These are phyloP conservation scores for Crucihimalaya himalaica DNA, from an alignment of 345 rosid species.

Conservation along the genomic window DNA sequence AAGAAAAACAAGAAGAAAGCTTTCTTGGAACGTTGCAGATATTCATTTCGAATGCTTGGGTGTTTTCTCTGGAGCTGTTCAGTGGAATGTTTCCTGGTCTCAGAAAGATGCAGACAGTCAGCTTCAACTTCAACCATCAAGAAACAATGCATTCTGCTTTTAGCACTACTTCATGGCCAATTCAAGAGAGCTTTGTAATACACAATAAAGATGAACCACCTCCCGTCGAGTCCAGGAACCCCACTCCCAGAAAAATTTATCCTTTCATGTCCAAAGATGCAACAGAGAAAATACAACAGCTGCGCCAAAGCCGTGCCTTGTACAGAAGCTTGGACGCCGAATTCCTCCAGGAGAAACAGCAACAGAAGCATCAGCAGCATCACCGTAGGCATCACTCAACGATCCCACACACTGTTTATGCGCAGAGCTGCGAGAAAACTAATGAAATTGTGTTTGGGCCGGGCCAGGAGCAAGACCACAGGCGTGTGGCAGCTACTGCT, in stretches of 20 bases:
- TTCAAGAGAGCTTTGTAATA: conserved; percentile 83
- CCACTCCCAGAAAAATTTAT: conserved; percentile 79
- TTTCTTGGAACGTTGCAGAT: conserved; percentile 63
- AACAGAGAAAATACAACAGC: conserved; percentile 68
- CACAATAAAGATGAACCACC: conserved; percentile 77
- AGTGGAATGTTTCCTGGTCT: conserved; percentile 69
- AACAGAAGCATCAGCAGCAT: conserved; percentile 52
- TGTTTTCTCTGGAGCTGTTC: conserved; percentile 60
- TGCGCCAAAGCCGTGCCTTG: conserved; percentile 75
- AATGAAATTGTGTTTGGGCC: conserved; percentile 76
- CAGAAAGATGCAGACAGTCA: conserved; percentile 52
- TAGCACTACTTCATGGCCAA: conserved; percentile 68
- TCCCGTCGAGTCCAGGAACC: conserved; percentile 65
- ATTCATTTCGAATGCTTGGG: conserved; percentile 56
- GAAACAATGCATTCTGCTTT: conserved; percentile 41
- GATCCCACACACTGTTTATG: conserved; percentile 63
- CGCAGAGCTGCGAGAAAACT: conserved; percentile 65
- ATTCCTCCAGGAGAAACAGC: conserved; percentile 49
- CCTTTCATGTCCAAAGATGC: conserved; percentile 94
- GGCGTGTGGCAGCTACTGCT: conserved; percentile 44
- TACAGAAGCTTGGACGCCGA: conserved; percentile 68
- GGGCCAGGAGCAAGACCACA: conserved; percentile 59
- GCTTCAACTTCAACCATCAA: conserved; percentile 54
- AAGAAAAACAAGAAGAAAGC: conserved; percentile 79
- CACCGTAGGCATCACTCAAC: conserved; percentile 68